phyloP scores from a whole-genome alignment of 1,139 yeast genomes.

The Kodamaea derodonti region DNA sequence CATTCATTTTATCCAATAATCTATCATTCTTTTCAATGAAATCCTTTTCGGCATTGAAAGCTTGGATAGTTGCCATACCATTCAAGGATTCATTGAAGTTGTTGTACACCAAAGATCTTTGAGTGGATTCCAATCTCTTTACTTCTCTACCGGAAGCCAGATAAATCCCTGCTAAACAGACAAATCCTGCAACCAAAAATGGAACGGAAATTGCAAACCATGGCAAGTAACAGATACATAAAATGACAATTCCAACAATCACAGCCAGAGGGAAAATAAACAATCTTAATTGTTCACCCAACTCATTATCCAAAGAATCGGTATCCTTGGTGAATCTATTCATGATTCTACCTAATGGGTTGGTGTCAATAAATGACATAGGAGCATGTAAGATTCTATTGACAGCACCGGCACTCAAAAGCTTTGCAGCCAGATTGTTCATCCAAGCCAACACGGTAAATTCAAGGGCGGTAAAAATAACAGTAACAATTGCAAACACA shows the following conservation, averaged over 20 bases:
- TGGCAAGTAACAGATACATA: slow-evolving; percentile 43
- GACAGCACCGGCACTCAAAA: slow-evolving; percentile 36
- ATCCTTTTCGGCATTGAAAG: slow-evolving; percentile 28
- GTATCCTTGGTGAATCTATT: slow-evolving; percentile 56
- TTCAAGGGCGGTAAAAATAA: slow-evolving; percentile 46
- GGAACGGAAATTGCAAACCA: slow-evolving; percentile 48
- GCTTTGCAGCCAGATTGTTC: slow-evolving; percentile 41
- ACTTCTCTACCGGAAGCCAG: slow-evolving; percentile 44
- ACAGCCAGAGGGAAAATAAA: slow-evolving; percentile 38
- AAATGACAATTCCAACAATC: slow-evolving; percentile 39
- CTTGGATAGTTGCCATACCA: slow-evolving; percentile 43
- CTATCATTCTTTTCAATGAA: slow-evolving; percentile 35
- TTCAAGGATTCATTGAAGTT: slow-evolving; percentile 44
- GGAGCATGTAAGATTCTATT: slow-evolving; percentile 39
- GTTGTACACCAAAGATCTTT: slow-evolving; percentile 44
- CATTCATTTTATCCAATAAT: slow-evolving; percentile 39
- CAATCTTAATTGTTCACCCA: slow-evolving; percentile 43
- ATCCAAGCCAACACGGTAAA: slow-evolving; percentile 54
- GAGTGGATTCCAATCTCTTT: slow-evolving; percentile 42
- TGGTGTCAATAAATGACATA: slow-evolving; percentile 44
- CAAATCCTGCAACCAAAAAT: slow-evolving; percentile 28
- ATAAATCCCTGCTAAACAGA: slow-evolving; percentile 35
- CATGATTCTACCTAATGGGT: slow-evolving; percentile 44
- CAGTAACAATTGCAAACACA: slow-evolving; percentile 32
- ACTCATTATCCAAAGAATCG: slow-evolving; percentile 44